Conservation (phyloP, 208 protist species). For the Herpetomonas samuelpessoai region DNA sequence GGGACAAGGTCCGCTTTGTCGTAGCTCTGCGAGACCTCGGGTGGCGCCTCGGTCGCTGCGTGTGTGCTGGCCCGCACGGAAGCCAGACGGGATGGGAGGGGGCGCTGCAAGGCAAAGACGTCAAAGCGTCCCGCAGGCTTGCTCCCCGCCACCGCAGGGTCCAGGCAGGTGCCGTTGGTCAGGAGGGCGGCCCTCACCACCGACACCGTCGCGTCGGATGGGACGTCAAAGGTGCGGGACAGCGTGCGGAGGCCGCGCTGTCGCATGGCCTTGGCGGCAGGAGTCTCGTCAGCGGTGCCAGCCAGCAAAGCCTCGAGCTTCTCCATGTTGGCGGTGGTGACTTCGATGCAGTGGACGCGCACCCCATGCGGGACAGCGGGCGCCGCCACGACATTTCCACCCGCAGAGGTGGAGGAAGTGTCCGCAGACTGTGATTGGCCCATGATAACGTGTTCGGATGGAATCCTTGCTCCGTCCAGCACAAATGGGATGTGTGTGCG, state of each 20-base stretch:
- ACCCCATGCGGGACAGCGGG: neutral
- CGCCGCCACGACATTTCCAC: too few relatives aligned
- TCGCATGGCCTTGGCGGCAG: neutral
- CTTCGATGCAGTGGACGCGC: conserved; percentile 17
- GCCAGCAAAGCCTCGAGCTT: conserved; percentile 6
- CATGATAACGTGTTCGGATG: too few relatives aligned
- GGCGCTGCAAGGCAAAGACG: neutral
- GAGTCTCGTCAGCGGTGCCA: neutral
- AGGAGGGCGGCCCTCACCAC: neutral
- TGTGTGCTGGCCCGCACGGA: neutral
- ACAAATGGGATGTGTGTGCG: too few relatives aligned
- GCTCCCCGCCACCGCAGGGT: neutral
- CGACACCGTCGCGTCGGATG: neutral
- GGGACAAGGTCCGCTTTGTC: neutral
- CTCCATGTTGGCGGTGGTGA: conserved; percentile 11
- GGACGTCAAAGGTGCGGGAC: neutral
- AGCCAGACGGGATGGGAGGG: neutral
- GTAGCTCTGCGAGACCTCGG: neutral
- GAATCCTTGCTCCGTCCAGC: too few relatives aligned
- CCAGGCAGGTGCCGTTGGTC: neutral
- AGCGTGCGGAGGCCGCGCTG: neutral
- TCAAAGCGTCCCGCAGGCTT: neutral
- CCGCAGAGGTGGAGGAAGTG: too few relatives aligned
- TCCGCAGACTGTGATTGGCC: too few relatives aligned
- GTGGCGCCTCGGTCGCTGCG: neutral